These are phyloP conservation scores for Apiospora koreana DNA, from an alignment of 2,329 filamentous ascomycete species.

Conservation along the genomic window DNA sequence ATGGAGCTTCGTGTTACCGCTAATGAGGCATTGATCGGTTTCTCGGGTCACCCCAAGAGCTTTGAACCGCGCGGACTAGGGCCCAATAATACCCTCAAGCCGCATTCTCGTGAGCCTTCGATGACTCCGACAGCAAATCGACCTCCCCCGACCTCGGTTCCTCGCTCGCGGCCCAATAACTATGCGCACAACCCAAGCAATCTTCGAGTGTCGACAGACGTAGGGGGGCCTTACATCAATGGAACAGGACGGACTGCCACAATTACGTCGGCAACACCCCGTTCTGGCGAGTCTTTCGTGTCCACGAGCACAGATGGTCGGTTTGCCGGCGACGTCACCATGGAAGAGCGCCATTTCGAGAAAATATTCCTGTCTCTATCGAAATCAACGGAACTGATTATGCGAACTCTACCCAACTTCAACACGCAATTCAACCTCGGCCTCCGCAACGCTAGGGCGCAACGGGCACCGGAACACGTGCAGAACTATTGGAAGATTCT, in stretches of 20 bases:
- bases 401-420: slow-evolving; percentile 70
- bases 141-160: slow-evolving; percentile 32
- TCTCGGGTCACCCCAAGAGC: slow-evolving; percentile 15
- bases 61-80: slow-evolving; percentile 28
- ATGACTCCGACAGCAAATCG: slow-evolving; percentile 55
- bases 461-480: slow-evolving; percentile 59
- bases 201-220: slow-evolving; percentile 59
- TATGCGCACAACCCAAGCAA: slow-evolving; percentile 52
- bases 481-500: slow-evolving; percentile 69
- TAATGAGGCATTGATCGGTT: slow-evolving; percentile 28
- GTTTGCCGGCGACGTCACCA: slow-evolving; percentile 63
- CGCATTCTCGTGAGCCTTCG: slow-evolving; percentile 53
- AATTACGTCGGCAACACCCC: slow-evolving; percentile 67
- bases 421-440: slow-evolving; percentile 66
- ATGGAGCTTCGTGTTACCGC: slow-evolving; percentile 64
- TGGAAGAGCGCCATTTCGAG: slow-evolving; percentile 82
- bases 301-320: slow-evolving; percentile 53
- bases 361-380: slow-evolving; percentile 77
- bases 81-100: slow-evolving; percentile 50
- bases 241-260: slow-evolving; percentile 52
- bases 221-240: slow-evolving; percentile 50
- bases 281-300: slow-evolving; percentile 79
- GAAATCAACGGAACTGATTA: slow-evolving; percentile 71
- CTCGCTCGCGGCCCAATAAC: slow-evolving; percentile 39
- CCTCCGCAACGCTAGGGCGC: slow-evolving; percentile 63